These are phyloP conservation scores for Clathrospora elynae DNA, from an alignment of 2,329 filamentous ascomycete genomes.

Conservation along the genomic window DNA sequence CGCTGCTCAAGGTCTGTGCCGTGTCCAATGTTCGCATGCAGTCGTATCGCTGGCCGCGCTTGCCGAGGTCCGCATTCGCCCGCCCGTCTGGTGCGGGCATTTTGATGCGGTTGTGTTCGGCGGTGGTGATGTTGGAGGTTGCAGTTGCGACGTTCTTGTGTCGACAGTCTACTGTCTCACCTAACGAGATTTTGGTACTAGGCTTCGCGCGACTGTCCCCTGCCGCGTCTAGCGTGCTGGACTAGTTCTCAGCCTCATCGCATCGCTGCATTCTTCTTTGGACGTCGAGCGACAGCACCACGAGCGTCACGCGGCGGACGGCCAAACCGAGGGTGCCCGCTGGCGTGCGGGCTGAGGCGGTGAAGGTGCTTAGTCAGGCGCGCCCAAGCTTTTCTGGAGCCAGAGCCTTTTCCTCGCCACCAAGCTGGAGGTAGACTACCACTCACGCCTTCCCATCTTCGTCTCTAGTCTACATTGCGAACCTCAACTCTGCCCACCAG, in stretches of 20 bases:
- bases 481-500: constrained; percentile 40
- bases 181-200: constrained; percentile 31
- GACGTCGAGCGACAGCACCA: constrained; percentile 24
- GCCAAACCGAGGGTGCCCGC: constrained; percentile 8
- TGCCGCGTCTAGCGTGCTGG: constrained; percentile 33
- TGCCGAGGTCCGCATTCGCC: constrained; percentile 26
- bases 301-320: constrained; percentile 10
- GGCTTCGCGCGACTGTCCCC: constrained; percentile 23
- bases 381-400: constrained; percentile 23
- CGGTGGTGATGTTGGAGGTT: constrained; percentile 4
- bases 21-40: constrained; percentile 45
- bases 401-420: constrained; percentile 30
- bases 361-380: constrained; percentile 31
- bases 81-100: constrained; percentile 13
- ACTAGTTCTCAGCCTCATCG: constrained; percentile 40
- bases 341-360: not conserved
- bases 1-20: constrained; percentile 39
- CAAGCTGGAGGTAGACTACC: too few species aligned
- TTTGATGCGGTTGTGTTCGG: constrained; percentile 1
- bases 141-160: constrained; percentile 8
- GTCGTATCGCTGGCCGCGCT: constrained; percentile 29
- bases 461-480: constrained; percentile 47
- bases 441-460: constrained; percentile 45
- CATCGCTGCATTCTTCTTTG: constrained; percentile 33
- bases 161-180: constrained; percentile 16